Evolutionary conservation across 805 yeast species (phyloP), one percentile per base, ranked within the genome.

Genomic region (Cyberlindnera bimundalis): DNA sequence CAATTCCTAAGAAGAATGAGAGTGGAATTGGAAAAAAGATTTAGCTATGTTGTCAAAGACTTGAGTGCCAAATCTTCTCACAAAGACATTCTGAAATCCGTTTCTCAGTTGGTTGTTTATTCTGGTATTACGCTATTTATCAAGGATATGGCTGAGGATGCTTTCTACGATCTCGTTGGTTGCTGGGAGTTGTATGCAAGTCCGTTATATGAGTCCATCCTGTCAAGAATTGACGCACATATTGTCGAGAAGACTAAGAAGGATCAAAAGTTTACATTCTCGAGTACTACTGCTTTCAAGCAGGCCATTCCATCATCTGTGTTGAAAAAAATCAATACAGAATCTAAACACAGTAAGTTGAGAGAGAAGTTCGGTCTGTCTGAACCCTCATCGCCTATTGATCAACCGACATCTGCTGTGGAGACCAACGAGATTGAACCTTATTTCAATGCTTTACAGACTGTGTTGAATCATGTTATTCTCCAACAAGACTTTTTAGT

Each of bases 81-180:
- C 24, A 44, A 41, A 16, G 39, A 37, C 18, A 29, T 37, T 11
- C 17, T 39, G 19, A 32, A 32, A 7, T 23, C 46, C 12, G 51
- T 74, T 24, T 55, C 73, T 0, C 58, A 62, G n/a, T 42, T 76
- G 20, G 35, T 76, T 39, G 66, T 71, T 1, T 70, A 70, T 35
- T 61, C 76, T 12, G 78, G 81, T 0, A 52, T 78, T 19, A 60
- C 75, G 2, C 62, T 79, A 2, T 82, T 82, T 53, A 70, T 82
- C 17, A 84, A 80, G 47, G 78, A 76, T 36, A 65, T 77, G 4
- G 76, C 84, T 2, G 60, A 63, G 0, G 60, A 60, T 3, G 71
- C 74, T 5, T 84, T 73, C 57, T 44, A 58, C 28, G 61, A 62
- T 1, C 57, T 81, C 14, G 45, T 76, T 20, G 60, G 55, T 5